phyloP scores from a whole-genome alignment of 2,329 filamentous ascomycete genomes.

The Penicillium sp. region DNA sequence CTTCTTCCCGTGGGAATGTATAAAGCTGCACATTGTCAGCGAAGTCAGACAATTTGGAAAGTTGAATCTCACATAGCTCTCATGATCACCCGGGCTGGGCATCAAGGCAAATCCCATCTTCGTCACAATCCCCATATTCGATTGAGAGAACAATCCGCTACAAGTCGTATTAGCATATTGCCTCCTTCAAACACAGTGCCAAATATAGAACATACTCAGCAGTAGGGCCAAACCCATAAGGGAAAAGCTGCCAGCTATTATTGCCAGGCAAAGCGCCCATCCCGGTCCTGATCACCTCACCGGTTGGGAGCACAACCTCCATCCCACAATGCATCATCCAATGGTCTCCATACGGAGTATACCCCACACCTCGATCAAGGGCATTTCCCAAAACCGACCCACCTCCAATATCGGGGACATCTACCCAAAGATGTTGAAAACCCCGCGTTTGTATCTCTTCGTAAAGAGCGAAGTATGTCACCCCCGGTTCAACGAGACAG shows the following conservation, averaged over 20 bases:
- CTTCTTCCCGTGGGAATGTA: constrained; percentile 6
- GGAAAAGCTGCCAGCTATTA: constrained; percentile 17
- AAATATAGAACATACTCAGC: constrained; percentile 6
- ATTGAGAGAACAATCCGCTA: constrained; percentile 15
- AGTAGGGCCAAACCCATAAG: constrained; percentile 12
- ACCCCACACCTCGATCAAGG: constrained; percentile 14
- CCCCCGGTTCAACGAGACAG: constrained; percentile 15
- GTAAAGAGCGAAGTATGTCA: constrained; percentile 13
- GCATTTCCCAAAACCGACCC: constrained; percentile 18
- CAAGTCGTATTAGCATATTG: not conserved
- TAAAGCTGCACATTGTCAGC: constrained; percentile 7
- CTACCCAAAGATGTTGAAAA: constrained; percentile 14
- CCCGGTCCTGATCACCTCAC: constrained; percentile 14
- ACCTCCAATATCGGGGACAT: constrained; percentile 17
- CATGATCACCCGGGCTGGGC: constrained; percentile 16
- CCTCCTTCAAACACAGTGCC: not conserved
- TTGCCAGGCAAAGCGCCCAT: constrained; percentile 17
- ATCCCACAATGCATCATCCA: constrained; percentile 17
- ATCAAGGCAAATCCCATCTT: constrained; percentile 18
- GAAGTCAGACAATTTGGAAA: not conserved
- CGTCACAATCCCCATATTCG: constrained; percentile 15
- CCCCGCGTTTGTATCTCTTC: constrained; percentile 9
- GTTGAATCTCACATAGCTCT: constrained; percentile 8
- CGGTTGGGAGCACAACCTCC: constrained; percentile 15
- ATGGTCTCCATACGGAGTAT: constrained; percentile 18